phyloP scores from a whole-genome alignment of 176 grass and related monocot species.

The Musa schizocarpa region DNA sequence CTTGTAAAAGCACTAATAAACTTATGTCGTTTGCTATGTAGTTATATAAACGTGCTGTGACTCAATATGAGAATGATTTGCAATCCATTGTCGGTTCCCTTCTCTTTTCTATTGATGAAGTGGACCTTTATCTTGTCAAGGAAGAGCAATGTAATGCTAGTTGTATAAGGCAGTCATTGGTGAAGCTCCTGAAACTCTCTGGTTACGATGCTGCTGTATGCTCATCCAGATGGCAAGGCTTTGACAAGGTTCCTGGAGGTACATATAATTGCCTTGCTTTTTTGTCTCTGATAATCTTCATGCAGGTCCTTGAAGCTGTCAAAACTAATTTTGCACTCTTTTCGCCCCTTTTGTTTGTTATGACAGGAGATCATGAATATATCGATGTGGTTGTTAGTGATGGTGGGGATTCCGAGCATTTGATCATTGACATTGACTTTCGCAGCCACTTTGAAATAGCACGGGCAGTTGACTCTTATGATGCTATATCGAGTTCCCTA shows the following conservation, averaged over 20 bases:
- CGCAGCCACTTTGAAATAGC: conserved; percentile 97
- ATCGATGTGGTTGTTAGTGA: conserved; percentile 49
- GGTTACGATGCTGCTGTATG: conserved; percentile 73
- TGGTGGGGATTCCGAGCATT: conserved; percentile 22
- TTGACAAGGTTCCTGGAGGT: conserved; percentile 88
- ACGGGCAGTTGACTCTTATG: conserved; percentile 67
- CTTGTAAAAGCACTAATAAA: not conserved
- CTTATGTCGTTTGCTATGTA: conserved; percentile 21
- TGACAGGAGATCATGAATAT: conserved; percentile 79
- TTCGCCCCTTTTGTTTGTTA: not conserved
- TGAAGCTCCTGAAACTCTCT: conserved; percentile 57
- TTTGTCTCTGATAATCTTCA: not conserved
- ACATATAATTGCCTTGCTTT: not conserved
- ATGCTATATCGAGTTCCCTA: conserved; percentile 49
- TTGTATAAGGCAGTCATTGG: conserved; percentile 64
- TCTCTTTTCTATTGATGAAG: conserved; percentile 53
- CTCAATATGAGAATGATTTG: conserved; percentile 51
- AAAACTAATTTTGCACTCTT: conserved; percentile 4
- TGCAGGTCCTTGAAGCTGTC: not conserved
- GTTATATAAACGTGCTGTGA: conserved; percentile 56
- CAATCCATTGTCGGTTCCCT: conserved; percentile 56
- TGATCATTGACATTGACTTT: conserved; percentile 90
- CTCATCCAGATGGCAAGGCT: conserved; percentile 66
- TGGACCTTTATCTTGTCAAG: conserved; percentile 38
- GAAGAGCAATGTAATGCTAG: conserved; percentile 51